A percentile compares a stretch with the other conserved stretches of the same genome.
phyloP scores from a whole-genome alignment of 805 yeast species.

The Yamadazyma akitaensis region DNA sequence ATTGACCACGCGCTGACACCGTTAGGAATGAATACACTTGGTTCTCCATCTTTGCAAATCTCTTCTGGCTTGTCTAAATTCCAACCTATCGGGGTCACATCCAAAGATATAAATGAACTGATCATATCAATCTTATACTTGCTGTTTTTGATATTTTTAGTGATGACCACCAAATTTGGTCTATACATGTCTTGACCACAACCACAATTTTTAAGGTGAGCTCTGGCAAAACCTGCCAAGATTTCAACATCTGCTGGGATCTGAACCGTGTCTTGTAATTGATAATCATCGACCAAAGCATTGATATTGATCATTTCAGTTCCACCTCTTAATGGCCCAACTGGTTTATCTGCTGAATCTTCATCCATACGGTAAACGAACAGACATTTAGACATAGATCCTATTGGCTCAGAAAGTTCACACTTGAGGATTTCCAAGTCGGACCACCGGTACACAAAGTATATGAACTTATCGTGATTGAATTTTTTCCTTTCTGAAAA shows the following conservation, averaged over 20 bases:
- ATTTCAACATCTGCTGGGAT: constrained; percentile 23
- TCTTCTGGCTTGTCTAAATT: constrained; percentile 20
- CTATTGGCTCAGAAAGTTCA: constrained; percentile 10
- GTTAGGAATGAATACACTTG: constrained; percentile 34
- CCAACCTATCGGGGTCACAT: constrained; percentile 28
- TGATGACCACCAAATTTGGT: constrained; percentile 35
- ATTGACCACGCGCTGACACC: constrained; percentile 29
- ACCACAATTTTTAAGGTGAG: constrained; percentile 38
- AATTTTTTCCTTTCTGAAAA: constrained; percentile 15
- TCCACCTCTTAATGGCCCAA: constrained; percentile 38
- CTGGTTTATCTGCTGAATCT: constrained; percentile 3
- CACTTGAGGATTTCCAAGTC: constrained; percentile 15
- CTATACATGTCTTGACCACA: constrained; percentile 39
- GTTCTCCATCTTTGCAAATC: constrained; percentile 21
- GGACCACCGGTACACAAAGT: constrained; percentile 34
- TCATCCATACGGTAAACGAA: constrained; percentile 11
- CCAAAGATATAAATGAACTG: constrained; percentile 29
- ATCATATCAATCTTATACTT: constrained; percentile 26
- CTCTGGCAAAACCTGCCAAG: constrained; percentile 40
- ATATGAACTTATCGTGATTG: constrained; percentile 23
- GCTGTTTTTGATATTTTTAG: constrained; percentile 9
- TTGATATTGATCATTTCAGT: constrained; percentile 29
- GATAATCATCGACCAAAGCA: constrained; percentile 9
- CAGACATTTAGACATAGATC: constrained; percentile 14
- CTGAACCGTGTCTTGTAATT: constrained; percentile 10